phyloP scores from a whole-genome alignment of 257 asterid species.

The Fraxinus excelsior region DNA sequence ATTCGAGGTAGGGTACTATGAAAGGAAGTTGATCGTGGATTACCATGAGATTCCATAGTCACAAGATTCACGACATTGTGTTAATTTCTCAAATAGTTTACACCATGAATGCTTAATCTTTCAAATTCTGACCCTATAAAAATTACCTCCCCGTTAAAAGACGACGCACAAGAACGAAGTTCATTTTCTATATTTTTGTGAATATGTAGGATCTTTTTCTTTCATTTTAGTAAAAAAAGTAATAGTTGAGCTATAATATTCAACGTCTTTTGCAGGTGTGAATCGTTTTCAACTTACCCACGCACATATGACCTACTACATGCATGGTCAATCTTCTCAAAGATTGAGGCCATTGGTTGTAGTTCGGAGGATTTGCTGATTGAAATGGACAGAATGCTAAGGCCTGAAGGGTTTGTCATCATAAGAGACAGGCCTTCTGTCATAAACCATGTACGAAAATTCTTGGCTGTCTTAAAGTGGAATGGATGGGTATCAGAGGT shows the following conservation, averaged over 20 bases:
- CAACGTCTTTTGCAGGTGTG: slow-evolving; percentile 68
- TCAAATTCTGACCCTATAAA: not conserved
- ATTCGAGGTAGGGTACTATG: too few relatives aligned
- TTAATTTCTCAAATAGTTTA: not conserved
- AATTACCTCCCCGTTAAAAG: not conserved
- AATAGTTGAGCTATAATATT: slow-evolving; percentile 4
- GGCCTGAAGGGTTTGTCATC: slow-evolving; percentile 87
- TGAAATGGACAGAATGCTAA: slow-evolving; percentile 87
- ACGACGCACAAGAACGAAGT: not conserved
- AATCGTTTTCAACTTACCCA: slow-evolving; percentile 92
- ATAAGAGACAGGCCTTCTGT: slow-evolving; percentile 69
- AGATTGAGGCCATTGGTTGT: slow-evolving; percentile 68
- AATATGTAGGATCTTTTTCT: not conserved
- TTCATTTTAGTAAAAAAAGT: not conserved
- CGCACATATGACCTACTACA: slow-evolving; percentile 93
- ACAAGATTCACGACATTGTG: not conserved
- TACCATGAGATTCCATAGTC: not conserved
- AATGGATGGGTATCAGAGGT: slow-evolving; percentile 83
- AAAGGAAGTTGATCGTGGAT: too few relatives aligned
- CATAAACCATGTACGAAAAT: slow-evolving; percentile 53
- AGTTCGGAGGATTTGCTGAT: slow-evolving; percentile 77
- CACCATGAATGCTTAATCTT: not conserved
- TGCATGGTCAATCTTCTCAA: slow-evolving; percentile 77
- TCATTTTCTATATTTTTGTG: not conserved
- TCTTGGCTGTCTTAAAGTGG: slow-evolving; percentile 72